Evolutionary conservation across 345 rosid genomes (phyloP), one percentile per base, ranked within the genome.

Genomic region (Garcia nutans): DNA sequence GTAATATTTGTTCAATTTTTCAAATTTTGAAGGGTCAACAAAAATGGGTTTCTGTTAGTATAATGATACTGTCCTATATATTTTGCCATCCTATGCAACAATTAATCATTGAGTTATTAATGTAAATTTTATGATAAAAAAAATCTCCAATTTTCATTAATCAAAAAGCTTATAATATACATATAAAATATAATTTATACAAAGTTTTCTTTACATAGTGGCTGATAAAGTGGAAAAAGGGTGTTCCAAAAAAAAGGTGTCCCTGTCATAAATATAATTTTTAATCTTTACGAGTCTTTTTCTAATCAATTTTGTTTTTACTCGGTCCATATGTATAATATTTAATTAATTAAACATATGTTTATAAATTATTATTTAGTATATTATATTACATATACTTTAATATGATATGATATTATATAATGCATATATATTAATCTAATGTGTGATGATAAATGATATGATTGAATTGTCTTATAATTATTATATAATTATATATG

Each of bases 181-280:
- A 37, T 5, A 37, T 28, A 28, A 28, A 28, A 28, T 28, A 28
- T 28, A 28, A 2, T 28, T 28, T 28, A 28, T 28, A n/a, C 69
- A 15, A 71, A 58, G 65, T 49, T 33, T 66, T 59, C 67, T 59
- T 66, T 28, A 13, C 57, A 76, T n/a, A 59, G 42, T 77, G 67
- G 67, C 2, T 44, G 26, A 8, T n/a, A 57, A 72, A 77, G 76
- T 33, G 50, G 50, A 28, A 77, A 77, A 44, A 24, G 47, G 26
- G 70, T 42, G 19, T 11, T 15, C 42, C 23, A 19, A 33, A 45
- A 45, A 1, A 47, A 50, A 54, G 75, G 23, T 20, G 45, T 65
- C 76, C 44, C 23, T 44, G n/a, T 77, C 76, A 56, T n/a, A 13
- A 17, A 56, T 17, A 24, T 17, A 24, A n/a, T n/a, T 61, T 76